Conservation (phyloP, 2,329 filamentous ascomycete genomes). For the Calonectria hawksworthii region DNA sequence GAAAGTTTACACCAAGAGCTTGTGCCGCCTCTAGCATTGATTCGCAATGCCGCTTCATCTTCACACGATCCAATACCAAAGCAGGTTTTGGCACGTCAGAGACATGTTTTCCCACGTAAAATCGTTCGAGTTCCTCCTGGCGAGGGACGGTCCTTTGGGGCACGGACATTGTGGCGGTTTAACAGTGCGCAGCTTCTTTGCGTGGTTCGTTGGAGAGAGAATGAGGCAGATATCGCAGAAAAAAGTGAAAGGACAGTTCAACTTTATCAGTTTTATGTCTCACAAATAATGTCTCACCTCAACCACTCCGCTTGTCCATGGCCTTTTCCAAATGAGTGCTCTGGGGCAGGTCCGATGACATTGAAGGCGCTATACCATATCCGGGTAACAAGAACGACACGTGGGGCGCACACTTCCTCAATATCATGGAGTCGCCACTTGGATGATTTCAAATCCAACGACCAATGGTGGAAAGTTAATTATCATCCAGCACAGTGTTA, state of each 20-base stretch:
- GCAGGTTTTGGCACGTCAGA: slow-evolving; percentile 65
- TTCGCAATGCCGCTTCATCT: slow-evolving; percentile 67
- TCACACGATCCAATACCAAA: slow-evolving; percentile 67
- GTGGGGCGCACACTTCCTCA: neutral
- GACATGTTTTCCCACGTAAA: slow-evolving; percentile 46
- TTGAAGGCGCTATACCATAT: neutral
- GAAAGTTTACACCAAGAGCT: slow-evolving; percentile 65
- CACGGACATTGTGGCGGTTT: slow-evolving; percentile 31
- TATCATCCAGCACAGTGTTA: too few relatives aligned
- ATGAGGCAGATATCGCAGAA: neutral
- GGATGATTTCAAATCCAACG: neutral
- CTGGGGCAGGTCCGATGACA: neutral
- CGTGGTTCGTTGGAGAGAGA: too few relatives aligned
- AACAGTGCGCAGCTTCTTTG: too few relatives aligned
- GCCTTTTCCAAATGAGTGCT: neutral
- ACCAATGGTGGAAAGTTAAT: too few relatives aligned
- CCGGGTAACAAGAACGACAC: neutral
- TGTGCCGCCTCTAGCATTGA: slow-evolving; percentile 67
- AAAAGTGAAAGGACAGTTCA: neutral
- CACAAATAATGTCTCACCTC: neutral
- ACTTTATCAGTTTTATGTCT: neutral
- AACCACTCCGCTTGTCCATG: neutral
- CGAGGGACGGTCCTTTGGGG: slow-evolving; percentile 38
- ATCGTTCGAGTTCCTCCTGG: slow-evolving; percentile 32
- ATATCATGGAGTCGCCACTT: neutral